Evolutionary conservation across 306 rosid genomes (phyloP).

Genomic region (Inga leiocalycina): DNA sequence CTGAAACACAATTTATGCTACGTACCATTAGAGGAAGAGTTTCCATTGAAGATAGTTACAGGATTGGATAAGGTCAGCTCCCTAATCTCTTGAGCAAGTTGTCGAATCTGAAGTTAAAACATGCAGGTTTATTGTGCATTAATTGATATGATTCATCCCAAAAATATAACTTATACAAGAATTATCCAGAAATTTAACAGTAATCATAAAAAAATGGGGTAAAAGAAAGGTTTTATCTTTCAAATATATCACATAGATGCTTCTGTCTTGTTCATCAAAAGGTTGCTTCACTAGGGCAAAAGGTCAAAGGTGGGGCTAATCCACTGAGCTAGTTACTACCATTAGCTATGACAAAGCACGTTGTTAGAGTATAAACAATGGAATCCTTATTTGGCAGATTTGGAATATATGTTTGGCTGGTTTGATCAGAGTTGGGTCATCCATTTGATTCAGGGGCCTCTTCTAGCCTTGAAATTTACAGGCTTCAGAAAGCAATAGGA

Average conservation of each 20-base stretch:
- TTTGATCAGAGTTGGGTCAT: neutral
- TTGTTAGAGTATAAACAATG: neutral
- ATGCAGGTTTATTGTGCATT: neutral
- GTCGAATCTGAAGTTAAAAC: slow-evolving; percentile 60
- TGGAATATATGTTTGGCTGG: neutral
- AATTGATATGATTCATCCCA: slow-evolving; percentile 4
- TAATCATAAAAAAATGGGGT: neutral
- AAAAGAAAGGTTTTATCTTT: neutral
- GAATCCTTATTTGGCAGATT: neutral
- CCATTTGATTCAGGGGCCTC: neutral
- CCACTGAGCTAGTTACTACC: neutral
- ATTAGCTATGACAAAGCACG: neutral
- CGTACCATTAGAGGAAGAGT: slow-evolving; percentile 59
- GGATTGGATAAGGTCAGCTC: slow-evolving; percentile 69
- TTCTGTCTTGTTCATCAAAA: slow-evolving; percentile 1
- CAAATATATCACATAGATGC: neutral
- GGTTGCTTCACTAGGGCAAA: neutral
- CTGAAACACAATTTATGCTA: slow-evolving; percentile 21
- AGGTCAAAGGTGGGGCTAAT: neutral
- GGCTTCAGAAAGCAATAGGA: neutral
- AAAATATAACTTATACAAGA: neutral
- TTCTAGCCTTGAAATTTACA: neutral
- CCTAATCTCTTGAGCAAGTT: slow-evolving; percentile 75
- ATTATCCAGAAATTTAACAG: slow-evolving; percentile 17
- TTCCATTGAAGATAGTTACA: slow-evolving; percentile 61